A percentile compares a stretch with the other conserved stretches of the same genome.
These are phyloP conservation scores for Diaporthe citrichinensis DNA, from an alignment of 2,329 filamentous ascomycete genomes.

Conservation along the genomic window DNA sequence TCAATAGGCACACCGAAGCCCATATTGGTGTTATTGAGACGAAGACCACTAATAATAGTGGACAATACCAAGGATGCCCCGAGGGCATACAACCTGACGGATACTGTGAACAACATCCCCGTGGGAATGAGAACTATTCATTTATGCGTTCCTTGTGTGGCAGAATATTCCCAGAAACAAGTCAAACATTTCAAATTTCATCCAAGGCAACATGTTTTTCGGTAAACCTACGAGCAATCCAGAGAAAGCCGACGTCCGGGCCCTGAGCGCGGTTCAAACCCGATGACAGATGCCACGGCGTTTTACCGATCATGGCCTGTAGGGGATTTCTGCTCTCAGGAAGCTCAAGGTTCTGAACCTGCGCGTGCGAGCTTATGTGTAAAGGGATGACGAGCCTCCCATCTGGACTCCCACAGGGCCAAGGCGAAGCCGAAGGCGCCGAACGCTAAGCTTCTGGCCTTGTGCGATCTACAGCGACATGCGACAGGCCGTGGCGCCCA, in stretches of 20 bases:
- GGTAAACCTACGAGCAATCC: background rate
- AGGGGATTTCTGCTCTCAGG: background rate
- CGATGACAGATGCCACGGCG: constrained; percentile 17
- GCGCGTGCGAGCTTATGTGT: background rate
- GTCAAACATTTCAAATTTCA: constrained; percentile 5
- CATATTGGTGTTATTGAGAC: background rate
- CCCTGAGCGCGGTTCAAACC: background rate
- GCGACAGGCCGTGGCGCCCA: constrained; percentile 23
- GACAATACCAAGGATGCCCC: background rate
- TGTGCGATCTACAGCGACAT: constrained; percentile 27
- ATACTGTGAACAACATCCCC: background rate
- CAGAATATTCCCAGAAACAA: background rate
- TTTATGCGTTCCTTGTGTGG: background rate
- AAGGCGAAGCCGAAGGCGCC: constrained; percentile 28
- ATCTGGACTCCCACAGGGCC: background rate
- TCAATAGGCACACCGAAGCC: background rate
- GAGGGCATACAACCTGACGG: background rate
- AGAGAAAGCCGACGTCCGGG: background rate
- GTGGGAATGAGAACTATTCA: too few species aligned
- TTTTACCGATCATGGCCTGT: constrained; percentile 17
- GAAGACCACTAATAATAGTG: too few species aligned
- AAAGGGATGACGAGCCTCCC: background rate
- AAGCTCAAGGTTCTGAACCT: constrained; percentile 25
- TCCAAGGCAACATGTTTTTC: constrained; percentile 7
- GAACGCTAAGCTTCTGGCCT: constrained; percentile 14